Conservation (phyloP, 805 yeast species). For the Blastobotrys terrestris region DNA sequence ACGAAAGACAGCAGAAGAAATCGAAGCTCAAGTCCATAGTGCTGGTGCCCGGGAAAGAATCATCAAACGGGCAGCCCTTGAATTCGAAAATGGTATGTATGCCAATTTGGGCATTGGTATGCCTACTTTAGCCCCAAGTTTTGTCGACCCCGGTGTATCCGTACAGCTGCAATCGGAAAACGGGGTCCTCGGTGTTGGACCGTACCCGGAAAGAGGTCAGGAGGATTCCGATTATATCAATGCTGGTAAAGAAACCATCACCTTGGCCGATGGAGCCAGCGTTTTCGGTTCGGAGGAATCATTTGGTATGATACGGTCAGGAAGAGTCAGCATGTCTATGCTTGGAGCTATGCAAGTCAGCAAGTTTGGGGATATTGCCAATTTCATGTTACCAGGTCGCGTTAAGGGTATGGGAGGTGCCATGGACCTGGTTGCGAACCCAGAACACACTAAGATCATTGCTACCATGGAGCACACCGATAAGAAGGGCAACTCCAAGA, state of each 20-base stretch:
- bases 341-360: constrained; percentile 48
- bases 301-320: constrained; percentile 46
- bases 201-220: constrained; percentile 38
- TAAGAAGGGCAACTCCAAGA: constrained; percentile 42
- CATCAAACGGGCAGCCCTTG: constrained; percentile 41
- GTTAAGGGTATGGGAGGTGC: constrained; percentile 53
- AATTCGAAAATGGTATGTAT: constrained; percentile 38
- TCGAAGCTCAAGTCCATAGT: constrained; percentile 11
- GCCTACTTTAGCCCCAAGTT: constrained; percentile 44
- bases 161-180: constrained; percentile 45
- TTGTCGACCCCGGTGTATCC: constrained; percentile 32
- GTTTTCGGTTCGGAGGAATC: constrained; percentile 46
- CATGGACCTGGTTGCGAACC: constrained; percentile 47
- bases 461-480: constrained; percentile 45
- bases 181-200: constrained; percentile 46
- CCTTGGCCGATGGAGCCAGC: constrained; percentile 41
- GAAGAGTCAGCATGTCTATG: constrained; percentile 39
- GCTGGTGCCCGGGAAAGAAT: constrained; percentile 30
- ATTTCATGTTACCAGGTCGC: constrained; percentile 48
- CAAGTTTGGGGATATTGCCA: constrained; percentile 43
- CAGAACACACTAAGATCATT: constrained; percentile 39
- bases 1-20: constrained; percentile 11
- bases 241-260: constrained; percentile 48
- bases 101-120: constrained; percentile 48
- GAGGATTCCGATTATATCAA: constrained; percentile 45